A percentile compares a stretch with the other conserved stretches of the same genome.
phyloP scores from a whole-genome alignment of 2,329 filamentous ascomycete genomes.

The Tolypocladium ophioglossoides region DNA sequence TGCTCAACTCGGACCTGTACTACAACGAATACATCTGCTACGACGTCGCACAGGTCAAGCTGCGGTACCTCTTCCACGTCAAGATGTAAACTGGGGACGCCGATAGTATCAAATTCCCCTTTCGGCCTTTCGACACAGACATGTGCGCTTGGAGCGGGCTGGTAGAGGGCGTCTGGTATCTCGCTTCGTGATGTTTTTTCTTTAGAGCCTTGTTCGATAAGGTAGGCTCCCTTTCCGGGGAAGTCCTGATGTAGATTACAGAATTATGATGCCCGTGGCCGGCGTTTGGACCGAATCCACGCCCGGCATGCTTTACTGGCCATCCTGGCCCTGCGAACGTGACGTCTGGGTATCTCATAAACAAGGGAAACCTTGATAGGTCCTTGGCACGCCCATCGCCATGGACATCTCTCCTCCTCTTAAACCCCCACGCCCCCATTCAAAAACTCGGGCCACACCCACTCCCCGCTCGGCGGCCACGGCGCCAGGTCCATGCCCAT shows the following conservation, averaged over 20 bases:
- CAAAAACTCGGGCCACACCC: slow-evolving; percentile 22
- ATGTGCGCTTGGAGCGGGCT: no score
- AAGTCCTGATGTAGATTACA: neutral
- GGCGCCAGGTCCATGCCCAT: slow-evolving; percentile 30
- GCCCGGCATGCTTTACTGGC: neutral
- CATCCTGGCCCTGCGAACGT: no score
- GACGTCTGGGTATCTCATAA: neutral
- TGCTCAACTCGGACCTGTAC: slow-evolving; percentile 34
- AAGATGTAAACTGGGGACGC: neutral
- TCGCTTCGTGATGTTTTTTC: no score
- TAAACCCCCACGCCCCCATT: slow-evolving; percentile 20
- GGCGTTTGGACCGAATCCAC: neutral
- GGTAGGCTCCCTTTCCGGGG: neutral
- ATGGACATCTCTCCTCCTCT: neutral
- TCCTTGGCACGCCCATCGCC: neutral
- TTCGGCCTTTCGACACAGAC: no score
- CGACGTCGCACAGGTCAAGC: slow-evolving; percentile 56
- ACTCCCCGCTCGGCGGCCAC: slow-evolving; percentile 21
- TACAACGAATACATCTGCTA: slow-evolving; percentile 73
- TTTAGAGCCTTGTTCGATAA: no score
- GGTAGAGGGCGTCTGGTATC: neutral
- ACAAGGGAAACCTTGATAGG: neutral
- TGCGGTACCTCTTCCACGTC: slow-evolving; percentile 60
- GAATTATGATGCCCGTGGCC: neutral
- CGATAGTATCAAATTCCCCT: neutral